These are phyloP conservation scores for Thalassiosira mediterranea DNA, from an alignment of 352 stramenopile species.

Conservation along the genomic window DNA sequence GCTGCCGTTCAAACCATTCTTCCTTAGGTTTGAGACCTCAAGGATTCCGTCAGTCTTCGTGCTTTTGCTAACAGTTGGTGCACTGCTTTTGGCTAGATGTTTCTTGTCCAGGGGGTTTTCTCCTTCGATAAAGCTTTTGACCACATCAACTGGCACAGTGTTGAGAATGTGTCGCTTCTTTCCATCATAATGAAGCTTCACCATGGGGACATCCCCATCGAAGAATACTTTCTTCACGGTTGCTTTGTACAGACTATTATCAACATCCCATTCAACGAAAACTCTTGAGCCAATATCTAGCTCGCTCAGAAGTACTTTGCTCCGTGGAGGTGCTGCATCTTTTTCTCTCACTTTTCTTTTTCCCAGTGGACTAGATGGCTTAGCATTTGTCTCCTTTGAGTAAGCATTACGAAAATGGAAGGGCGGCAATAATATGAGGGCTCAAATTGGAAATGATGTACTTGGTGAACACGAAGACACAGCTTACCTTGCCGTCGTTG, in stretches of 20 bases:
- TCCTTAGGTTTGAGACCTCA: conserved; percentile 6
- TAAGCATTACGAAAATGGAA: too few species aligned
- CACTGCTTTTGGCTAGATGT: neutral
- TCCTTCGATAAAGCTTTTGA: conserved; percentile 47
- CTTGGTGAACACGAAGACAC: too few species aligned
- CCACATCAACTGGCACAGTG: conserved; percentile 40
- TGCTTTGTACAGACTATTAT: conserved; percentile 46
- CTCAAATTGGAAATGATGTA: too few species aligned
- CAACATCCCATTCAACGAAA: conserved; percentile 45
- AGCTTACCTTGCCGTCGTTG: too few species aligned
- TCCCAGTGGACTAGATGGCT: conserved; percentile 1
- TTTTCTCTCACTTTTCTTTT: neutral
- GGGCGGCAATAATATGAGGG: too few species aligned
- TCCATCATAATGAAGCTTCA: conserved; percentile 64
- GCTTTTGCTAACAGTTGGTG: neutral
- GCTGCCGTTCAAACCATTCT: too few species aligned
- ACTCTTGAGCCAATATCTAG: conserved; percentile 40
- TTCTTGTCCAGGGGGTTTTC: conserved; percentile 14
- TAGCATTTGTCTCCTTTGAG: neutral
- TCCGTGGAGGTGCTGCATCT: neutral
- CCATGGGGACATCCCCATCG: conserved; percentile 24
- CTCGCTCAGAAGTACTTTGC: conserved; percentile 16
- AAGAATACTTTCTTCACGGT: conserved; percentile 53
- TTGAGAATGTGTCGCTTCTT: conserved; percentile 62
- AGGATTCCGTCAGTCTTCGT: neutral